Evolutionary conservation across 148 eudicot genomes (phyloP), one percentile per base, ranked within the genome.

Genomic region (Selenicereus undatus): DNA sequence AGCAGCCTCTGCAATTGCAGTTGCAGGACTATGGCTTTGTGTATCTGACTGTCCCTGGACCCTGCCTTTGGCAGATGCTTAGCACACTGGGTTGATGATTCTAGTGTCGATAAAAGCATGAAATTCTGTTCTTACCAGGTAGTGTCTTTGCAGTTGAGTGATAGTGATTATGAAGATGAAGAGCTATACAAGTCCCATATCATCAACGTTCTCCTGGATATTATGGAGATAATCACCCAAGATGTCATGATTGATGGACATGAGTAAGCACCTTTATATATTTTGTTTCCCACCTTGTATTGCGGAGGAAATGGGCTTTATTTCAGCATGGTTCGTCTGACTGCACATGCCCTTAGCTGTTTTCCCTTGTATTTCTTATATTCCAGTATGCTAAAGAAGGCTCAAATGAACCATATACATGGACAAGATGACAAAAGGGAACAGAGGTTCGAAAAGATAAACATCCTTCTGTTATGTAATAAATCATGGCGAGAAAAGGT

Each of bases 401-500:
- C 87, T 84, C 84, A 80, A 29, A 78, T 84, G 20, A 73, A 73
- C 60, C 83, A 81, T 79, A 70, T 39, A 39, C 77, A 81, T 73
- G 80, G 81, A 77, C 81, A 81, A 76, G 81, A 80, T 71, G 82
- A 81, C 77, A 88, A 79, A 85, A 89, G 83, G 73, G 88, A 90
- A 84, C 93, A 91, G 88, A 90, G 89, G 79, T 96, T 92, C 87
- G 98, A 92, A 85, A 91, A 83, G 82, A 93, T 96, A 68, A 74
- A 92, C 83, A 84, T 88, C 76, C 52, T 21, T 65, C 88, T 91
- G 76, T 80, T 85, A 62, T 81, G 83, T 42, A 82, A 88, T 56
- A 86, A 86, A 83, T 81, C 85, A 22, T 96, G 99, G 98, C 90
- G 84, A 84, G 98, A 96, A 72, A 96, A 94, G 94, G 99, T 92